Evolutionary conservation across 352 stramenopile genomes (phyloP).

Genomic region (Phytophthora citricola): DNA sequence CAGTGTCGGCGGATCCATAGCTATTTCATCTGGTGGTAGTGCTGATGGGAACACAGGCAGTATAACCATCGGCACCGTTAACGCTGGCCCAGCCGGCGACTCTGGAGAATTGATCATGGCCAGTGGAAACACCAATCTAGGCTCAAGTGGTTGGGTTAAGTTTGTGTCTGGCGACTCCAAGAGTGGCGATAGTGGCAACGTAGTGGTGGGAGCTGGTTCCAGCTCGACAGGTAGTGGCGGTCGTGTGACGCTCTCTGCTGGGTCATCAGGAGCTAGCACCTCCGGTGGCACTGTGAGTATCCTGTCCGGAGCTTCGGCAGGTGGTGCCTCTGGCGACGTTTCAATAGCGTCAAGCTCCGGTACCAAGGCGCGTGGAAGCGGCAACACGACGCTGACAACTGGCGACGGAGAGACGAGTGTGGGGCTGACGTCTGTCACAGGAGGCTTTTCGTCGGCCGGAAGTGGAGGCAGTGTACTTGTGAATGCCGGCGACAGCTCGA

Average conservation of each 20-base stretch:
- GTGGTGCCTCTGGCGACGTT: no score
- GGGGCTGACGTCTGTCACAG: constrained; percentile 25
- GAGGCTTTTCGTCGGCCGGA: constrained; percentile 24
- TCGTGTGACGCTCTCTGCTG: no score
- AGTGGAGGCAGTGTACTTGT: constrained; percentile 28
- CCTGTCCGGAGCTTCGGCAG: no score
- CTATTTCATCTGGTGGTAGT: constrained; percentile 30
- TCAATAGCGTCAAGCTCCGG: no score
- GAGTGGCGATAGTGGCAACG: no score
- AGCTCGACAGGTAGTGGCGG: no score
- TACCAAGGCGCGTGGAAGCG: no score
- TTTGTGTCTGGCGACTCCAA: constrained; percentile 19
- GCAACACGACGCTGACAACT: constrained; percentile 28
- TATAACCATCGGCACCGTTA: constrained; percentile 18
- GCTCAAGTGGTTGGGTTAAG: constrained; percentile 21
- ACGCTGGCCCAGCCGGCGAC: constrained; percentile 14
- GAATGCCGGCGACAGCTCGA: constrained; percentile 18
- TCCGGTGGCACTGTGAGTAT: no score
- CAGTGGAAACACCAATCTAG: constrained; percentile 17
- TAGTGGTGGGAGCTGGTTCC: no score
- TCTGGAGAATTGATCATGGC: constrained; percentile 26
- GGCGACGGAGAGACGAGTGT: constrained; percentile 31
- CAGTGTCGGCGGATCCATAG: constrained; percentile 28
- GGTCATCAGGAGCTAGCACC: no score
- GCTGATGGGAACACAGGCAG: constrained; percentile 20